Evolutionary conservation across 2,329 filamentous ascomycete species (phyloP).

Genomic region (Grosmannia penicillata): DNA sequence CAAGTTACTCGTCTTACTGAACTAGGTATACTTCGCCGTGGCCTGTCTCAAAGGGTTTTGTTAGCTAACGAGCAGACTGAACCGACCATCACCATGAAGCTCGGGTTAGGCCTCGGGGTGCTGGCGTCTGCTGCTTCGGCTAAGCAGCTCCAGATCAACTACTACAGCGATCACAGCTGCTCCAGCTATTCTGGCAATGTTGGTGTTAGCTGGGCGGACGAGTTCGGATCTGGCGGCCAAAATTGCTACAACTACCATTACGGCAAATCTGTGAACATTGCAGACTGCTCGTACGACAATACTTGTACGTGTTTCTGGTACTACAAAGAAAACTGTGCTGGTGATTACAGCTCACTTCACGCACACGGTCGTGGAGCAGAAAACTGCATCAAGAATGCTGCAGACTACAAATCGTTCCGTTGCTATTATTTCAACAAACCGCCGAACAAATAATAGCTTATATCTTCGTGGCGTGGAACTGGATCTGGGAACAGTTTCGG

Average conservation of each 20-base stretch:
- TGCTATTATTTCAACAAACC: neutral
- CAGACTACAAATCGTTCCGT: neutral
- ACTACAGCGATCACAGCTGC: neutral
- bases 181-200: neutral
- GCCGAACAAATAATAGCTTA: neutral
- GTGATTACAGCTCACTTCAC: neutral
- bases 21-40: too few relatives aligned
- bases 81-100: neutral
- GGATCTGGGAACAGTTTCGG: too few relatives aligned
- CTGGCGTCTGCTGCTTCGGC: neutral
- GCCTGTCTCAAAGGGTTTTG: too few relatives aligned
- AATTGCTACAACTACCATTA: slow-evolving; percentile 1
- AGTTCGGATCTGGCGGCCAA: neutral
- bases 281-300: neutral
- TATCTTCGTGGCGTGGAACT: too few relatives aligned
- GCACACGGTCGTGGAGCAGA: neutral
- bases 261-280: neutral
- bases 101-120: neutral
- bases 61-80: too few relatives aligned
- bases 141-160: slow-evolving; percentile 1
- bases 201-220: neutral
- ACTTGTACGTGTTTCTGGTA: slow-evolving; percentile 1
- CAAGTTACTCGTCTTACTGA: too few relatives aligned
- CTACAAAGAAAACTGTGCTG: neutral
- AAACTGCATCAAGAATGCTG: neutral